phyloP scores from a whole-genome alignment of 2,329 filamentous ascomycete genomes.

The Trichophyton simii region DNA sequence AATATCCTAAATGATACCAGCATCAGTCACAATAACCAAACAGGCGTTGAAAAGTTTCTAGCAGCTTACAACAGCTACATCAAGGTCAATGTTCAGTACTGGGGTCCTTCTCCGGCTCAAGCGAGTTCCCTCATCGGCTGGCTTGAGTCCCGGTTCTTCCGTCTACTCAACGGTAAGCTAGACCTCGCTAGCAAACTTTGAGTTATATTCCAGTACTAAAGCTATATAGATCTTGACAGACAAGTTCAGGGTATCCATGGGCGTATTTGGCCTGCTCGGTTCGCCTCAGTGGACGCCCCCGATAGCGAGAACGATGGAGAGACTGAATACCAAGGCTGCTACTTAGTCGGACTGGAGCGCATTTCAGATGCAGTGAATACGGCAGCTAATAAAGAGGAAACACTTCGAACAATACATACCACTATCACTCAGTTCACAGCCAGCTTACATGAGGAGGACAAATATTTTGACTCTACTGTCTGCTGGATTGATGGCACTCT shows the following conservation, averaged over 20 bases:
- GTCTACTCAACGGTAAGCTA: slow-evolving; percentile 45
- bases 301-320: slow-evolving; percentile 9
- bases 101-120: slow-evolving; percentile 46
- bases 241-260: slow-evolving; percentile 41
- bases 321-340: slow-evolving; percentile 47
- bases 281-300: slow-evolving; percentile 30
- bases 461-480: slow-evolving; percentile 23
- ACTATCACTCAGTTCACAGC: slow-evolving; percentile 24
- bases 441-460: slow-evolving; percentile 24
- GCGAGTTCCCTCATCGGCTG: slow-evolving; percentile 48
- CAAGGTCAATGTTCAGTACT: slow-evolving; percentile 52
- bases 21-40: slow-evolving; percentile 1
- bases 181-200: slow-evolving; percentile 6
- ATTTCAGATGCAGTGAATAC: neutral
- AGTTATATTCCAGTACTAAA: neutral
- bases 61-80: slow-evolving; percentile 42
- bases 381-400: slow-evolving; percentile 24
- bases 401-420: slow-evolving; percentile 32
- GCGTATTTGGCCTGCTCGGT: slow-evolving; percentile 52
- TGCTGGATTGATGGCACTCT: slow-evolving; percentile 26
- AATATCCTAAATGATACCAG: slow-evolving; percentile 26
- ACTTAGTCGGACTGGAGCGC: slow-evolving; percentile 45
- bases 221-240: slow-evolving; percentile 41
- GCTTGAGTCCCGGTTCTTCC: slow-evolving; percentile 50
- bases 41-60: slow-evolving; percentile 38